A percentile compares a stretch with the other conserved stretches of the same genome.
phyloP scores from a whole-genome alignment of 1,139 yeast species.

The Saccharomyces pastorianus region DNA sequence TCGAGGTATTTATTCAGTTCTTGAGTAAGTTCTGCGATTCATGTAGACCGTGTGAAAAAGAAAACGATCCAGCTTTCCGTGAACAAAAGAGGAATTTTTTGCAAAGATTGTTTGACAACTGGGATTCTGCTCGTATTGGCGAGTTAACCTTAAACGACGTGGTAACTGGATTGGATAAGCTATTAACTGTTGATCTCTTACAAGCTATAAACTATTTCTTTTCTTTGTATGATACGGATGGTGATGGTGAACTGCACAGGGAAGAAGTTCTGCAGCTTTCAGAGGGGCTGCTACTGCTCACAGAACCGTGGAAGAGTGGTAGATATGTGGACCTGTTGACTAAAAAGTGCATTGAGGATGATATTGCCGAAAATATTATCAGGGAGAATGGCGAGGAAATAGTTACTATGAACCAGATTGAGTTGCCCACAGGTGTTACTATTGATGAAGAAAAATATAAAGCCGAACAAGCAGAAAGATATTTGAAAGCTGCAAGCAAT shows the following conservation, averaged over 20 bases:
- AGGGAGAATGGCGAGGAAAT: slow-evolving; percentile 28
- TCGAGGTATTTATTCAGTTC: slow-evolving; percentile 60
- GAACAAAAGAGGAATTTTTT: slow-evolving; percentile 41
- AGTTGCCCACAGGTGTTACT: slow-evolving; percentile 50
- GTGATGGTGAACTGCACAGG: slow-evolving; percentile 56
- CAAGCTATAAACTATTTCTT: slow-evolving; percentile 72
- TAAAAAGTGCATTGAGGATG: slow-evolving; percentile 51
- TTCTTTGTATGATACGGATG: slow-evolving; percentile 56
- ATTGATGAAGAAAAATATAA: slow-evolving; percentile 57
- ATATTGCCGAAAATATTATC: slow-evolving; percentile 53
- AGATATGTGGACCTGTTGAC: slow-evolving; percentile 52
- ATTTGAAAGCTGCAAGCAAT: slow-evolving; percentile 76
- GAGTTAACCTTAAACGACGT: slow-evolving; percentile 62
- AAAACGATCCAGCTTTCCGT: slow-evolving; percentile 33
- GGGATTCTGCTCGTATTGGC: slow-evolving; percentile 54
- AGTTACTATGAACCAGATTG: slow-evolving; percentile 34
- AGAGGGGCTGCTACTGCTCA: slow-evolving; percentile 75
- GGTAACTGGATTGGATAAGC: slow-evolving; percentile 60
- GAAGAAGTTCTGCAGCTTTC: slow-evolving; percentile 79
- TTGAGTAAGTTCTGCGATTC: slow-evolving; percentile 79
- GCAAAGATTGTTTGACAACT: slow-evolving; percentile 53
- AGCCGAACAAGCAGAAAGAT: slow-evolving; percentile 69
- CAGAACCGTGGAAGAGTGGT: slow-evolving; percentile 78
- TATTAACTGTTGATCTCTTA: slow-evolving; percentile 71
- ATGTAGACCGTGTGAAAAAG: slow-evolving; percentile 41